These are phyloP conservation scores for Termitomyces sp. DNA, from an alignment of 1,284 basidiomycete species.

Conservation along the genomic window DNA sequence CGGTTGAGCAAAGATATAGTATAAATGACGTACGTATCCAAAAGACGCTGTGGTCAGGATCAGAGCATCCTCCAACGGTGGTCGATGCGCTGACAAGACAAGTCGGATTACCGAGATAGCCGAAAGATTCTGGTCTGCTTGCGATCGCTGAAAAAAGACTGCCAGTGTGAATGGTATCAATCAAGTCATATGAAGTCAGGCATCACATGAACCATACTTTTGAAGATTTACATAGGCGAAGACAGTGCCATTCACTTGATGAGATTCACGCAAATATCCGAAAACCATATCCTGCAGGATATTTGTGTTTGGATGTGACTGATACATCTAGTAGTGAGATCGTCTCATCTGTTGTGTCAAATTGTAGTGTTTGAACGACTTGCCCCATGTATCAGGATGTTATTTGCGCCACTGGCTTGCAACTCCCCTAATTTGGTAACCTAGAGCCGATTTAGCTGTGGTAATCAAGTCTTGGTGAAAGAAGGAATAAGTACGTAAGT, in stretches of 20 bases:
- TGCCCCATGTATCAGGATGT: constrained; percentile 25
- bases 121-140: constrained; percentile 19
- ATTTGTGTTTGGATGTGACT: constrained; percentile 22
- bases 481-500: neutral
- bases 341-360: neutral
- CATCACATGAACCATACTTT: constrained; percentile 9
- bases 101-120: constrained; percentile 23
- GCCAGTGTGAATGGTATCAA: neutral
- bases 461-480: neutral
- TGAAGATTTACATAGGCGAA: constrained; percentile 26
- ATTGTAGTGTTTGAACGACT: neutral
- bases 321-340: constrained; percentile 23
- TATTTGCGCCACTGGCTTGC: constrained; percentile 23
- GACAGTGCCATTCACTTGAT: constrained; percentile 23
- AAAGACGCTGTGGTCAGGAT: constrained; percentile 26
- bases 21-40: constrained; percentile 24
- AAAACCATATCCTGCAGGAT: constrained; percentile 23
- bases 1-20: neutral
- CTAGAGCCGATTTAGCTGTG: constrained; percentile 9
- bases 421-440: constrained; percentile 22
- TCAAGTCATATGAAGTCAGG: neutral
- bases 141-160: constrained; percentile 23
- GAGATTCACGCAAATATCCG: constrained; percentile 20
- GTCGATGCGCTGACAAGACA: constrained; percentile 26
- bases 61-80: constrained; percentile 23